Percentiles rank a stretch among this genome's conserved stretches.
phyloP scores from a whole-genome alignment of 257 asterid genomes.

The Rehmannia glutinosa region DNA sequence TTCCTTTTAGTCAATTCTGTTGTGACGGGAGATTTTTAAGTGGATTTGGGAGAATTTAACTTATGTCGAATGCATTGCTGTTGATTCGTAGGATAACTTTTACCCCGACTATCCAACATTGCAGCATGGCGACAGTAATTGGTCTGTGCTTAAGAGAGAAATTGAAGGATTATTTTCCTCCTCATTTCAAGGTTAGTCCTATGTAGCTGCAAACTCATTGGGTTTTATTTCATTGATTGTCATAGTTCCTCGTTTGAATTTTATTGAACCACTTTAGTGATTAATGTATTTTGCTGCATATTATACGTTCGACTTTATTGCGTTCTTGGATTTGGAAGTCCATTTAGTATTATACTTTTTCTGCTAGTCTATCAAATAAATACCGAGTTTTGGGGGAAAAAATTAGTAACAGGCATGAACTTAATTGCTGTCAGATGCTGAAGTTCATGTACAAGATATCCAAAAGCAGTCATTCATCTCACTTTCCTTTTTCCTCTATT shows the following conservation, averaged over 20 bases:
- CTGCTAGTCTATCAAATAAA: background rate
- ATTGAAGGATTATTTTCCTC: slow-evolving; percentile 68
- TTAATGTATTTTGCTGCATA: background rate
- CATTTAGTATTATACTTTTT: background rate
- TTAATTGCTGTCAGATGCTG: background rate
- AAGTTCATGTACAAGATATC: background rate
- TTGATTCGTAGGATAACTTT: slow-evolving; percentile 63
- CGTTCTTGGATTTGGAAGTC: background rate
- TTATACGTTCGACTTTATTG: background rate
- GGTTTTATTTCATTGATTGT: background rate
- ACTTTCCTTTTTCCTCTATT: too few species aligned
- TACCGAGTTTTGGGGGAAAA: background rate
- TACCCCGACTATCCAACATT: slow-evolving; percentile 94
- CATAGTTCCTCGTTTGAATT: background rate
- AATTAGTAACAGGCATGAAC: background rate
- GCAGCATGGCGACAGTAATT: slow-evolving; percentile 90
- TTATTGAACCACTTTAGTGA: background rate
- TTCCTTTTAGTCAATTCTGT: background rate
- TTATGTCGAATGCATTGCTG: background rate
- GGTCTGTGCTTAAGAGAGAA: slow-evolving; percentile 88
- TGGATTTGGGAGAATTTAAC: background rate
- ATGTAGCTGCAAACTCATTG: background rate
- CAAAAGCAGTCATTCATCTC: too few species aligned
- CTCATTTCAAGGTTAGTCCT: slow-evolving; percentile 71
- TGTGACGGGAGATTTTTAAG: background rate